These are phyloP conservation scores for Eucalyptus leucophloia DNA, from an alignment of 345 rosid species.

Conservation along the genomic window DNA sequence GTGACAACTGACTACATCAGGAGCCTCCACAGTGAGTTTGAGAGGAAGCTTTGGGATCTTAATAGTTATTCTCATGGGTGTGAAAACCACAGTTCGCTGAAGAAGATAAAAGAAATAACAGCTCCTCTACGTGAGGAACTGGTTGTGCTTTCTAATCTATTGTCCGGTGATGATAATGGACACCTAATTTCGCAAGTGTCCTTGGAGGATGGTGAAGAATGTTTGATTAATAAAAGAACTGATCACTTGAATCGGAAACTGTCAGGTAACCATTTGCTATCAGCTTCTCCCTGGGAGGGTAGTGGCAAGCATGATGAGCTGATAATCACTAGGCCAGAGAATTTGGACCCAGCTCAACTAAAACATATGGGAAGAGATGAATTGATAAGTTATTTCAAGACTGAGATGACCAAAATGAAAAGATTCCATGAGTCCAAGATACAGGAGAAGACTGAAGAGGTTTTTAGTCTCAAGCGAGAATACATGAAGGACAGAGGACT, in stretches of 20 bases:
- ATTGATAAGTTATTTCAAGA: slow-evolving; percentile 36
- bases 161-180: slow-evolving; percentile 38
- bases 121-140: slow-evolving; percentile 56
- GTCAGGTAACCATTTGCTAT: slow-evolving; percentile 35
- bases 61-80: slow-evolving; percentile 12
- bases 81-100: slow-evolving; percentile 11
- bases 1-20: slow-evolving; percentile 30
- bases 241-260: slow-evolving; percentile 41
- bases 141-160: slow-evolving; percentile 38
- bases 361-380: slow-evolving; percentile 28
- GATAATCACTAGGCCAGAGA: slow-evolving; percentile 30
- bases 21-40: slow-evolving; percentile 46
- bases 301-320: slow-evolving; percentile 60
- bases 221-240: slow-evolving; percentile 11
- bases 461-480: slow-evolving; percentile 46
- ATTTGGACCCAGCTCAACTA: slow-evolving; percentile 24
- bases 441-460: slow-evolving; percentile 50
- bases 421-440: slow-evolving; percentile 51
- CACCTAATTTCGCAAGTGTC: slow-evolving; percentile 32
- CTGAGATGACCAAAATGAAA: slow-evolving; percentile 83
- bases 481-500: slow-evolving; percentile 47
- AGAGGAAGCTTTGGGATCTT: slow-evolving; percentile 29
- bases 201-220: slow-evolving; percentile 27
- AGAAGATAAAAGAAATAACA: slow-evolving; percentile 48
- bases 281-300: slow-evolving; percentile 28